Evolutionary conservation across 2,329 filamentous ascomycete genomes (phyloP).

Genomic region (Hymenoscyphus repandus): DNA sequence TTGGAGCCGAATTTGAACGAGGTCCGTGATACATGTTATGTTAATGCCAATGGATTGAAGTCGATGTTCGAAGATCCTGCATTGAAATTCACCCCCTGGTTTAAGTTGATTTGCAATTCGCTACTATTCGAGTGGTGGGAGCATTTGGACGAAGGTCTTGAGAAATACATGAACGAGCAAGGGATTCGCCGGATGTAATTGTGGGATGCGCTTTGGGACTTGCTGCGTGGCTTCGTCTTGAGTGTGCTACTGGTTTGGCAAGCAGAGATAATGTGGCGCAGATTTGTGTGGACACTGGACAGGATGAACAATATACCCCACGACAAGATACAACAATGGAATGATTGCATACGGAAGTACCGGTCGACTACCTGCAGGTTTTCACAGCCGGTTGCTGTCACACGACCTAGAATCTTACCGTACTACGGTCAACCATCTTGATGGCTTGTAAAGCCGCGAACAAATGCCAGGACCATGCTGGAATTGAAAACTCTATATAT

Average conservation of each 20-base stretch:
- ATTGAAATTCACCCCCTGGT: slow-evolving; percentile 94
- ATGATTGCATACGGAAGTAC: background rate
- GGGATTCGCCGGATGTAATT: slow-evolving; percentile 76
- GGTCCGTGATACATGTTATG: slow-evolving; percentile 78
- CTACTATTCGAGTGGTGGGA: slow-evolving; percentile 99
- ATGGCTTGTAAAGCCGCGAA: no score
- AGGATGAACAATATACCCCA: slow-evolving; percentile 5
- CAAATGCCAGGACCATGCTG: no score
- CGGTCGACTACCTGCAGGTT: no score
- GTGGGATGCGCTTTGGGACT: background rate
- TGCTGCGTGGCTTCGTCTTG: background rate
- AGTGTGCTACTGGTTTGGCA: background rate
- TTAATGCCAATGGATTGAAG: slow-evolving; percentile 76
- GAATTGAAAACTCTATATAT: no score
- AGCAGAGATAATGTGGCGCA: background rate
- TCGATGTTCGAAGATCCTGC: slow-evolving; percentile 74
- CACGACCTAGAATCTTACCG: background rate
- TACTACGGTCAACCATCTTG: no score
- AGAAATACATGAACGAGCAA: slow-evolving; percentile 81
- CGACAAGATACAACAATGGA: background rate
- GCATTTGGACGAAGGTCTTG: slow-evolving; percentile 72
- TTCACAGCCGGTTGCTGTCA: background rate
- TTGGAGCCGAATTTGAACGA: slow-evolving; percentile 81
- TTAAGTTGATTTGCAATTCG: slow-evolving; percentile 96
- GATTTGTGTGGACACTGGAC: background rate